Evolutionary conservation across 495 filamentous ascomycete genomes (phyloP).

Genomic region (Penicillium tannophilum): DNA sequence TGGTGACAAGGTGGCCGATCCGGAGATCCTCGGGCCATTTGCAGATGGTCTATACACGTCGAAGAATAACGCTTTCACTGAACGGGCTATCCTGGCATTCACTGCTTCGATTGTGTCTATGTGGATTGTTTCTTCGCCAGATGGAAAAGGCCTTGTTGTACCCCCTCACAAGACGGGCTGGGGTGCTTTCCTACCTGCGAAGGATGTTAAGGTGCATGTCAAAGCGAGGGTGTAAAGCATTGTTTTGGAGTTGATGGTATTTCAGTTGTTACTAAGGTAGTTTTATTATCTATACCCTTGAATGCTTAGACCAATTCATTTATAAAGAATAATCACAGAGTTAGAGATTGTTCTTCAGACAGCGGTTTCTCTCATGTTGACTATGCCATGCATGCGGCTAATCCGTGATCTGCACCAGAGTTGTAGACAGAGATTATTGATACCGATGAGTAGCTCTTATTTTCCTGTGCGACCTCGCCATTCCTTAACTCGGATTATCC

Average conservation of each 20-base stretch:
- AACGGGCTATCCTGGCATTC: conserved; percentile 51
- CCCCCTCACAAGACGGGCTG: conserved; percentile 37
- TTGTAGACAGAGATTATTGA: no score
- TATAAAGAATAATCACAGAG: no score
- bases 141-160: conserved; percentile 28
- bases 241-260: not conserved
- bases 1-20: conserved; percentile 28
- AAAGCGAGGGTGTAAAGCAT: conserved; percentile 29
- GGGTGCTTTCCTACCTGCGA: conserved; percentile 40
- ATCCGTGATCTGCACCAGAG: no score
- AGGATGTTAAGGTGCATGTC: conserved; percentile 41
- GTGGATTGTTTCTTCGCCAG: conserved; percentile 53
- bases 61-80: conserved; percentile 52
- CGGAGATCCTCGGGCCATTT: conserved; percentile 42
- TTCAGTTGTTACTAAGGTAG: not conserved
- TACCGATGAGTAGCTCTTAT: not conserved
- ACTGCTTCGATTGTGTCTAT: conserved; percentile 49
- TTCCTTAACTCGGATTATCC: conserved; percentile 25
- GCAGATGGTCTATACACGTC: conserved; percentile 48
- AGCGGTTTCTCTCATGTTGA: no score
- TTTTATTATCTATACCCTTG: no score
- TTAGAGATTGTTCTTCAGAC: no score
- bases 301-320: no score
- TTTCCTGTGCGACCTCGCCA: conserved; percentile 3
- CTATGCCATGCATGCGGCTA: no score